Percentiles rank a stretch among this genome's conserved stretches.
Evolutionary conservation across 768 basidiomycete species (phyloP).

Genomic region (Tephrocybe sp.): DNA sequence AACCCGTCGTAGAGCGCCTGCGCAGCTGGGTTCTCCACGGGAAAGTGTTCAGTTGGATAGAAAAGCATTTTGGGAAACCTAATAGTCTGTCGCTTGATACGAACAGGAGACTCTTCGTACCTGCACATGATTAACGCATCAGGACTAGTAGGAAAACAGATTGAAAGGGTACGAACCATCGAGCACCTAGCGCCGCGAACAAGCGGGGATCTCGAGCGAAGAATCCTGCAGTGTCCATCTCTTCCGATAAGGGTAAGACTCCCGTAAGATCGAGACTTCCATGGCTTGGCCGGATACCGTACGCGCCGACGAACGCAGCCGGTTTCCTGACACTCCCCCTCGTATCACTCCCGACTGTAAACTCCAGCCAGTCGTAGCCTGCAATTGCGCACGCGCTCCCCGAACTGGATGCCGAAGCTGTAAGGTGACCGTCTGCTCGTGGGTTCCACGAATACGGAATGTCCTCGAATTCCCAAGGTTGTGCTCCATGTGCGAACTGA

Average conservation of each 20-base stretch:
- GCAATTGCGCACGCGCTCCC: slow-evolving; percentile 40
- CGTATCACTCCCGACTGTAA: slow-evolving; percentile 39
- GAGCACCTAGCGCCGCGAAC: slow-evolving; percentile 26
- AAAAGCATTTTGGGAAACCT: slow-evolving; percentile 30
- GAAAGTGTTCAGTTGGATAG: slow-evolving; percentile 37
- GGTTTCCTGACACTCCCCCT: slow-evolving; percentile 39
- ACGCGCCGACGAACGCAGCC: slow-evolving; percentile 37
- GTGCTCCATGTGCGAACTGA: slow-evolving; percentile 50
- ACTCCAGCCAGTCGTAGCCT: slow-evolving; percentile 38
- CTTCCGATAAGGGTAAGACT: slow-evolving; percentile 35
- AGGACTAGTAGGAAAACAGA: background rate
- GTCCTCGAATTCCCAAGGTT: slow-evolving; percentile 38
- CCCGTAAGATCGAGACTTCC: slow-evolving; percentile 33
- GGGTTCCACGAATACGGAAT: slow-evolving; percentile 38
- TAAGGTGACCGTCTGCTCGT: slow-evolving; percentile 35
- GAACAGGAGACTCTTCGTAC: slow-evolving; percentile 31
- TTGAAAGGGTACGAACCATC: slow-evolving; percentile 24
- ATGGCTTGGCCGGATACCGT: slow-evolving; percentile 34
- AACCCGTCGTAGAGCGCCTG: slow-evolving; percentile 32
- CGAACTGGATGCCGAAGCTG: slow-evolving; percentile 37
- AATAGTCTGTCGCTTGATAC: slow-evolving; percentile 20
- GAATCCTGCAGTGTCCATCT: slow-evolving; percentile 40
- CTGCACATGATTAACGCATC: slow-evolving; percentile 12
- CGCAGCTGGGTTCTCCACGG: slow-evolving; percentile 28
- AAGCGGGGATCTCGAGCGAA: slow-evolving; percentile 33